These are phyloP conservation scores for Pichia sp. DNA, from an alignment of 1,139 yeast genomes.

Conservation along the genomic window DNA sequence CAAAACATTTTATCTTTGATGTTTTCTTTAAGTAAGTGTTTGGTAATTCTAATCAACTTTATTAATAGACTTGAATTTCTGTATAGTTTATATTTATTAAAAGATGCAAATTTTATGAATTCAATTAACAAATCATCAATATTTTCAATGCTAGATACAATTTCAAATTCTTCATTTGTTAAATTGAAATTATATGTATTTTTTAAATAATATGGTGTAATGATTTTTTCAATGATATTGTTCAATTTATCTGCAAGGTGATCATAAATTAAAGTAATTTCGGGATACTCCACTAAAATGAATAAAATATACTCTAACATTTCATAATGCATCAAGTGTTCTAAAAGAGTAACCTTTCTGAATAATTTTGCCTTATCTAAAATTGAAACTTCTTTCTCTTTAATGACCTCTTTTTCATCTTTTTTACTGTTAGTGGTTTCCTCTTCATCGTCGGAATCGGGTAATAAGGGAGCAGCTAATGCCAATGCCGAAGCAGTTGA, in stretches of 20 bases:
- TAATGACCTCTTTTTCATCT: conserved; percentile 9
- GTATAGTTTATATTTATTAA: conserved; percentile 55
- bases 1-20: conserved; percentile 38
- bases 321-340: conserved; percentile 54
- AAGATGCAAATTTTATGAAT: conserved; percentile 45
- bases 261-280: conserved; percentile 49
- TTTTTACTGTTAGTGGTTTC: conserved; percentile 8
- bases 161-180: not conserved
- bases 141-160: conserved; percentile 25
- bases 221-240: conserved; percentile 43
- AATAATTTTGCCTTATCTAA: conserved; percentile 16
- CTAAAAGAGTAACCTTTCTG: conserved; percentile 40
- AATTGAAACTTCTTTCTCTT: conserved; percentile 9
- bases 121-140: conserved; percentile 41
- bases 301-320: conserved; percentile 57
- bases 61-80: conserved; percentile 43
- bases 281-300: conserved; percentile 58
- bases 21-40: conserved; percentile 16
- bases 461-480: conserved; percentile 74
- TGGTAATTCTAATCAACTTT: conserved; percentile 56
- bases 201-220: conserved; percentile 44
- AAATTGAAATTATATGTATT: conserved; percentile 10
- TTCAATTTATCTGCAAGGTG: conserved; percentile 45
- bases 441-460: conserved; percentile 50
- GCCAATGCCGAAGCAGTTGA: conserved; percentile 80